Evolutionary conservation across 495 filamentous ascomycete genomes (phyloP), one percentile per base, ranked within the genome.

Genomic region (Aspergillus mulundensis): DNA sequence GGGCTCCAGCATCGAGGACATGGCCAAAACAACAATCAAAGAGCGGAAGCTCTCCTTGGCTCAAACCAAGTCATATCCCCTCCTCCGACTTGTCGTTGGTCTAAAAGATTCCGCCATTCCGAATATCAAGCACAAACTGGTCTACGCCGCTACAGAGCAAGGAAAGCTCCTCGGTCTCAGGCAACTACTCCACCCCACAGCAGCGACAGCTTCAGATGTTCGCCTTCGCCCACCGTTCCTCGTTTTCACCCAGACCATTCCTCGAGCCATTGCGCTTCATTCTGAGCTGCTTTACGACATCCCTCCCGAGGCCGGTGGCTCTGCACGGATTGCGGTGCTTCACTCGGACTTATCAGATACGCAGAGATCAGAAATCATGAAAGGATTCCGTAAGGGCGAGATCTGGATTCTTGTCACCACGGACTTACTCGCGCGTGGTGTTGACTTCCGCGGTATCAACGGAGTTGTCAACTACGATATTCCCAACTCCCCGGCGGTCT

Each of bases 391-490:
- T 23, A 84, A 85, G 56, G 95, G 92, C 60, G 92, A 97, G 67
- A 84, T 97, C 44, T 98, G 94, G 94, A 85, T 97, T 14, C 79
- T 98, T 11, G 89, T 97, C 57, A 97, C 95, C 0, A 98, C 94
- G 0, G 94, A 98, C 65, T 78, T 97, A 25, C 80, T 97, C 1
- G 86, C 90, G 11, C 85, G 94, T 32, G 94, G 94, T 20, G 82
- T 98, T 39, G 94, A 98, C 70, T 96, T 97, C 71, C 82, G 85
- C 14, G 79, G 95, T 23, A 84, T 98, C 51, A 94, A 96, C 61
- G 88, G 91, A 34, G 91, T 98, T 1, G 85, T 97, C 23, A 98
- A 97, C 71, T 98, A 97, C 72, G 94, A 98, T 67, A 87, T 97
- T 44, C 95, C 94, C 1, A 90, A 84, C 36, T 92, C 89, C 0